phyloP scores from a whole-genome alignment of 305 asterid species.

The Fraxinus angustifolia region DNA sequence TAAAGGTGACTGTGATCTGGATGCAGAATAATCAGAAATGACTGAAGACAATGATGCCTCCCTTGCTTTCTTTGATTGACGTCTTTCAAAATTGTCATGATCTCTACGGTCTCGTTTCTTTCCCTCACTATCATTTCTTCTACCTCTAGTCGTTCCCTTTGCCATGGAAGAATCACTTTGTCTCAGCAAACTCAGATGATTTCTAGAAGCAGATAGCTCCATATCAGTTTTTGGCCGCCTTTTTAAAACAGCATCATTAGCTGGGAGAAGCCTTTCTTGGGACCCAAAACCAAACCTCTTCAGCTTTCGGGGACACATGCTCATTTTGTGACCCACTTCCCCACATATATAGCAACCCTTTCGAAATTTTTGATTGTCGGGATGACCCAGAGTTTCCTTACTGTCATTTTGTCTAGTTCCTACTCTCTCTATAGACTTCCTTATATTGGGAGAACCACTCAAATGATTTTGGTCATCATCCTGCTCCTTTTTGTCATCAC shows the following conservation, averaged over 20 bases:
- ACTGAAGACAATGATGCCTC: conserved; percentile 28
- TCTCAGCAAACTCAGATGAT: conserved; percentile 15
- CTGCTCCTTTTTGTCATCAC: conserved; percentile 36
- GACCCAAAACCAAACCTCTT: conserved; percentile 22
- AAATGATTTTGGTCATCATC: conserved; percentile 25
- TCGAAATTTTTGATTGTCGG: conserved; percentile 11
- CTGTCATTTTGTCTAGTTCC: conserved; percentile 20
- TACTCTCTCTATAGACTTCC: conserved; percentile 25
- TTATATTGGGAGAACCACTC: conserved; percentile 27
- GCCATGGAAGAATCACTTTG: conserved; percentile 16
- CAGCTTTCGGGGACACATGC: conserved; percentile 26
- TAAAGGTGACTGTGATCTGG: conserved; percentile 32
- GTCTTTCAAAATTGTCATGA: conserved; percentile 18
- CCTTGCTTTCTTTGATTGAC: conserved; percentile 21
- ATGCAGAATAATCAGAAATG: conserved; percentile 30
- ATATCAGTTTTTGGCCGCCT: conserved; percentile 21
- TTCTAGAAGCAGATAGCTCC: conserved; percentile 26
- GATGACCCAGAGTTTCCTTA: background rate
- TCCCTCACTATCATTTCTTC: conserved; percentile 15
- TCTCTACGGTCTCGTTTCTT: conserved; percentile 21
- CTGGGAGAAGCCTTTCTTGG: conserved; percentile 19
- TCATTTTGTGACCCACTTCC: conserved; percentile 35
- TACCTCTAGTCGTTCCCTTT: conserved; percentile 8
- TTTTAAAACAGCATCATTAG: conserved; percentile 15
- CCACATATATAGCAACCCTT: conserved; percentile 32